Conservation (phyloP, 139 green algal genomes). For the Astrephomene gubernaculifera region DNA sequence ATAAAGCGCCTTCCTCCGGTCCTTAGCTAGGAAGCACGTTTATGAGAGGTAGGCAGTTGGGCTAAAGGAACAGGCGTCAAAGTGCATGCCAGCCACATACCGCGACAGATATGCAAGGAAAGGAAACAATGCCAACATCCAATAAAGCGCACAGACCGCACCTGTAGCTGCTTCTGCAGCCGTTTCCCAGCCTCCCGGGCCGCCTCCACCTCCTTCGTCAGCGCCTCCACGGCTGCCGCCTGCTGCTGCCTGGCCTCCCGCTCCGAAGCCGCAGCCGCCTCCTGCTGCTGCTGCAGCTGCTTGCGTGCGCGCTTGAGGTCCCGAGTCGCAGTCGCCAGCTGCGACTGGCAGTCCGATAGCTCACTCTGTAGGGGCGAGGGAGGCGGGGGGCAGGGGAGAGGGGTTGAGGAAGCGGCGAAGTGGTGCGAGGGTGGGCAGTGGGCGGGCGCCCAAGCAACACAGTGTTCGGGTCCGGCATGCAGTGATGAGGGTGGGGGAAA, state of each 20-base stretch:
- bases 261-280: conserved; percentile 21
- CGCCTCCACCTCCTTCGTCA: background rate
- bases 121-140: background rate
- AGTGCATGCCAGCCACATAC: background rate
- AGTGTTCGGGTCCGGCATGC: too few relatives aligned
- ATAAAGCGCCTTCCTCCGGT: too few relatives aligned
- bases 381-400: too few relatives aligned
- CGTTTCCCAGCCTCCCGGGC: background rate
- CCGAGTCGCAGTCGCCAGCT: background rate
- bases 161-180: conserved; percentile 31
- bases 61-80: background rate
- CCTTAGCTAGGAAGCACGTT: too few relatives aligned
- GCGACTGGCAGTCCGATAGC: conserved; percentile 12
- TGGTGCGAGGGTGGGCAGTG: too few relatives aligned
- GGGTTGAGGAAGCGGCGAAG: too few relatives aligned
- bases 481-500: too few relatives aligned
- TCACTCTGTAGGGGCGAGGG: too few relatives aligned
- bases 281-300: background rate
- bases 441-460: too few relatives aligned
- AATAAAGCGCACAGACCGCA: background rate
- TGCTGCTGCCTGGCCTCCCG: background rate
- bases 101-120: background rate
- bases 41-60: background rate
- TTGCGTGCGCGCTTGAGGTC: conserved; percentile 30
- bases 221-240: conserved; percentile 8